Base-by-base conservation (phyloP, 306 rosid species). In the Cucumis sativus region DNA sequence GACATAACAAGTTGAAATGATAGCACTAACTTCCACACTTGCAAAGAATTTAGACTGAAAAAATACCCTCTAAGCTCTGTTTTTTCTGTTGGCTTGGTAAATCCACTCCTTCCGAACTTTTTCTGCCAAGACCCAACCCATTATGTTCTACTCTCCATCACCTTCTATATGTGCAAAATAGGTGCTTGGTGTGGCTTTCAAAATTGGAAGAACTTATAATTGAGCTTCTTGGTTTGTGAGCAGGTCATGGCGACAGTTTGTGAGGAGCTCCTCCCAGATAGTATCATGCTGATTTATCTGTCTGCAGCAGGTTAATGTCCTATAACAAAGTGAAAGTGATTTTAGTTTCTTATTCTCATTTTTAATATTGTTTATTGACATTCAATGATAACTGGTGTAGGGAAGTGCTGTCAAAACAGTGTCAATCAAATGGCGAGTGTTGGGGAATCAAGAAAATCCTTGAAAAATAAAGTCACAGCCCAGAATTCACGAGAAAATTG, bases 201-300 rank as follows among this genome's bases (percentile, higher is more conserved):
- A 45, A 45, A 10, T 45, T 45, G 59, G 37, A 45, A 2, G 23
- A 63, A n/a, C 20, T 45, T 62, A 30, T n/a, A 17, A 17, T 63
- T 61, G 41, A 55, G 6, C 52, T 21, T 66, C 57, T 40, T 78
- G 82, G 41, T 37, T 14, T 69, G 41, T 79, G 21, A 57, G 61
- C 88, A 96, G 99, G 93, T 92, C 84, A 79, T 96, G 96, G 99
- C 99, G 16, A 92, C 98, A 77, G 85, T 92, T 83, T 96, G 96
- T 63, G 98, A 96, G 89, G 98, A 96, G 83, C 97, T 96, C 49
- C 93, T 90, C 59, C 85, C 90, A 62, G 98, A 96, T 85, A 79
- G 98, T 80, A 78, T 96, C 30, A 88, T 91, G 84, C 93, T 96
- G 64, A 77, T 92, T 66, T 92, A 96, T 83, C 87, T 96, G 62